A percentile compares a stretch with the other conserved stretches of the same genome.
phyloP scores from a whole-genome alignment of 202 grass and related monocot genomes.

The Zoysia matrella region DNA sequence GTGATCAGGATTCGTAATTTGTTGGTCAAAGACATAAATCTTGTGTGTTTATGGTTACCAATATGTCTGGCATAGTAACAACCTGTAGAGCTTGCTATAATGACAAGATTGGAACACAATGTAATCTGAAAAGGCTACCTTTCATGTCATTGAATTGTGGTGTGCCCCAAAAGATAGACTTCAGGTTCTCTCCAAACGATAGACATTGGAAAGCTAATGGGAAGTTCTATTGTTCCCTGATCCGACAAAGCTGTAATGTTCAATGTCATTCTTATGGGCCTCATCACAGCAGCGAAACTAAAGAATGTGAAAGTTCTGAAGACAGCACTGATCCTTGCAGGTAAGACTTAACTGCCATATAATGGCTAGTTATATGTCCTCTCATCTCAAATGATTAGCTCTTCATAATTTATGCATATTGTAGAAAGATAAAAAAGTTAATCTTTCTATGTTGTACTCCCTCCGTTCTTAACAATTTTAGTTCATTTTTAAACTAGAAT shows the following conservation, averaged over 20 bases:
- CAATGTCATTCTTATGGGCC: slow-evolving; percentile 56
- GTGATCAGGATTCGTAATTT: neutral
- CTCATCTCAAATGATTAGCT: neutral
- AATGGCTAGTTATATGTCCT: neutral
- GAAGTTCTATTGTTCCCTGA: slow-evolving; percentile 37
- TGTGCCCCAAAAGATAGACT: slow-evolving; percentile 34
- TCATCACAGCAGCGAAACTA: slow-evolving; percentile 53
- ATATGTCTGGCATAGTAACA: slow-evolving; percentile 49
- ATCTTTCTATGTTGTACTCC: neutral
- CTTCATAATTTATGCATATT: neutral
- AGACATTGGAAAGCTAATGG: slow-evolving; percentile 36
- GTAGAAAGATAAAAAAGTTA: neutral
- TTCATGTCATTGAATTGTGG: slow-evolving; percentile 35
- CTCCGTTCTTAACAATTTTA: too few relatives aligned
- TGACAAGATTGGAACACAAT: slow-evolving; percentile 39
- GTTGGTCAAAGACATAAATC: neutral
- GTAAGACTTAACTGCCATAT: slow-evolving; percentile 37
- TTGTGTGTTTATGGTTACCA: slow-evolving; percentile 47
- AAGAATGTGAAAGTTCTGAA: slow-evolving; percentile 49
- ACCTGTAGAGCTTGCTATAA: slow-evolving; percentile 40
- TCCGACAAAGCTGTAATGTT: slow-evolving; percentile 34
- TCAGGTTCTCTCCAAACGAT: slow-evolving; percentile 42
- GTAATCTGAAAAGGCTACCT: slow-evolving; percentile 31
- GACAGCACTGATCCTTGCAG: slow-evolving; percentile 52
- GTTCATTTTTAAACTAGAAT: too few relatives aligned